Percentiles rank a stretch among this genome's conserved stretches.
Conservation (phyloP, 441 rosid species). For the Corymbia calophylla region DNA sequence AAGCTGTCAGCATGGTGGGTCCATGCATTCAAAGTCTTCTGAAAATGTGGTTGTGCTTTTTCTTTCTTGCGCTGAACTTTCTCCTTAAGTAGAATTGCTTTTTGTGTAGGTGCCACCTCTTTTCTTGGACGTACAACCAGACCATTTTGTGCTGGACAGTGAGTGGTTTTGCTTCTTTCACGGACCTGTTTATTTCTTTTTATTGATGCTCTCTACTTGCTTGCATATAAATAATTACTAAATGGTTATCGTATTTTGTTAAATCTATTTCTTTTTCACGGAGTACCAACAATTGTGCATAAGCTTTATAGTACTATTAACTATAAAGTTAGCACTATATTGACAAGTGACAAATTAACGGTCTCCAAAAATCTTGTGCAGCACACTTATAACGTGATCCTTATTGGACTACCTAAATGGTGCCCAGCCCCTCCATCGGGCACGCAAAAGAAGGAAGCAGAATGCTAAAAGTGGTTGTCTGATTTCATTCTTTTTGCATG, state of each 20-base stretch:
- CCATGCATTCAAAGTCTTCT: neutral
- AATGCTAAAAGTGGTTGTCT: neutral
- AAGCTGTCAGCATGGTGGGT: slow-evolving; percentile 98
- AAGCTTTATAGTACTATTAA: neutral
- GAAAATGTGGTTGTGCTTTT: neutral
- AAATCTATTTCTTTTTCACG: neutral
- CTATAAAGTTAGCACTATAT: neutral
- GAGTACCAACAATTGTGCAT: neutral
- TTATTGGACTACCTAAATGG: neutral
- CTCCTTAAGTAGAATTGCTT: neutral
- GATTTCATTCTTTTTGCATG: neutral
- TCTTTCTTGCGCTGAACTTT: neutral
- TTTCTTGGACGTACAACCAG: slow-evolving; percentile 72
- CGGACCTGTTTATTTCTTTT: neutral
- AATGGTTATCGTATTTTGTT: neutral
- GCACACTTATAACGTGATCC: neutral
- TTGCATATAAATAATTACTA: neutral
- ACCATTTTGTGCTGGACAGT: slow-evolving; percentile 90
- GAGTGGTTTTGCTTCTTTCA: slow-evolving; percentile 27
- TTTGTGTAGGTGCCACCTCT: slow-evolving; percentile 82
- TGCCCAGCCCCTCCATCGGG: neutral
- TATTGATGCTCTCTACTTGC: neutral
- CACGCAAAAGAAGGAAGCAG: neutral
- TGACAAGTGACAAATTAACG: neutral
- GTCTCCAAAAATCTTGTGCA: neutral